Conservation (phyloP, 1,284 basidiomycete genomes). For the Fistulinella cinereoalba region DNA sequence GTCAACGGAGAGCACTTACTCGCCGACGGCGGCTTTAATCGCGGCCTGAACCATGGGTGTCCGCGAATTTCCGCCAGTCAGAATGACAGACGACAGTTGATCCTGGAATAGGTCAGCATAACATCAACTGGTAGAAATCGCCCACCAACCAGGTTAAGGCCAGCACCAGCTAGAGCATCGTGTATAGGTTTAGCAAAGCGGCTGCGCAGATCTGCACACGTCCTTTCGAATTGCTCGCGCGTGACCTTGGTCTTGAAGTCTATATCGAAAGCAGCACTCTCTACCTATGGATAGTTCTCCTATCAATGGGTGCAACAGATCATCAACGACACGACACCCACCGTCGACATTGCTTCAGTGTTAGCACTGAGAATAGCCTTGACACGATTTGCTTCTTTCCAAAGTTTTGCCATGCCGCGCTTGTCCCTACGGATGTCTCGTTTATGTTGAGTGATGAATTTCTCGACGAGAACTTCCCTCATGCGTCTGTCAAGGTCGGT, state of each 20-base stretch:
- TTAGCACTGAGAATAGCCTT: conserved; percentile 96
- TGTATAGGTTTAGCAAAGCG: conserved; percentile 74
- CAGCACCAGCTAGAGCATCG: conserved; percentile 72
- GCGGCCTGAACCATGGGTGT: conserved; percentile 91
- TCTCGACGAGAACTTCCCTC: conserved; percentile 76
- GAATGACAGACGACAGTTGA: conserved; percentile 84
- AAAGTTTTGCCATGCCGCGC: conserved; percentile 88
- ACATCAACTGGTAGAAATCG: not conserved
- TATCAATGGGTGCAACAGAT: not conserved
- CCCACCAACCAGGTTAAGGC: conserved; percentile 55
- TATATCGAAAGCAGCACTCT: conserved; percentile 86
- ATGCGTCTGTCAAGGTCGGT: conserved; percentile 82
- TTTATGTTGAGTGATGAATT: conserved; percentile 70
- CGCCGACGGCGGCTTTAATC: conserved; percentile 73
- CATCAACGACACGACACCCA: conserved; percentile 39
- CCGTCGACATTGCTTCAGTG: conserved; percentile 68
- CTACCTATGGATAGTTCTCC: conserved; percentile 52
- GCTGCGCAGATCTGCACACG: conserved; percentile 59
- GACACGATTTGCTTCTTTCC: conserved; percentile 89
- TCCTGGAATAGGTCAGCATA: conserved; percentile 39
- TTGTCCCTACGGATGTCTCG: conserved; percentile 70
- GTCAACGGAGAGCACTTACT: conserved; percentile 41
- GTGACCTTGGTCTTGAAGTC: conserved; percentile 84
- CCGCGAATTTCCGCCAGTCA: conserved; percentile 87
- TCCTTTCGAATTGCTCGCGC: conserved; percentile 75